phyloP scores from a whole-genome alignment of 345 rosid species.

The Eucalyptus urophylla region DNA sequence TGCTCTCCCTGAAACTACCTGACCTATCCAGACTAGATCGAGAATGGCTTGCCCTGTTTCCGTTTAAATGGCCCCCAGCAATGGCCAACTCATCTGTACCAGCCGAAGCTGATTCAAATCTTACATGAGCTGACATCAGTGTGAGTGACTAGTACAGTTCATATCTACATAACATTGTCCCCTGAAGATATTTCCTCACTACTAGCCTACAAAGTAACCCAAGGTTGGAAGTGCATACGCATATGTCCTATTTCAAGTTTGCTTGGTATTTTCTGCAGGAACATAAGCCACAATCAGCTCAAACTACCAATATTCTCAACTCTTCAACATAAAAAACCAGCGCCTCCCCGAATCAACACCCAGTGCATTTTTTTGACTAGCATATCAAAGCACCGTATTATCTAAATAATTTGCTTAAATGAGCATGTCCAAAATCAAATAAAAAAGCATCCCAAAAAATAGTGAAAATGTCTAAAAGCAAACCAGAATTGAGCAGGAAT shows the following conservation, averaged over 20 bases:
- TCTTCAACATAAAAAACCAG: neutral
- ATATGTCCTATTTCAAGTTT: neutral
- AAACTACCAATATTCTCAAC: neutral
- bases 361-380: neutral
- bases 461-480: neutral
- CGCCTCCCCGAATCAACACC: neutral
- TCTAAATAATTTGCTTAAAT: neutral
- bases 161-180: neutral
- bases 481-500: neutral
- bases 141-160: neutral
- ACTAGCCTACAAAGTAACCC: neutral
- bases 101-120: slow-evolving; percentile 26
- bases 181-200: neutral
- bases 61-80: slow-evolving; percentile 25
- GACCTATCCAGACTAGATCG: slow-evolving; percentile 30
- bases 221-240: neutral
- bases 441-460: neutral
- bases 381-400: neutral
- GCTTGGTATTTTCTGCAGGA: neutral
- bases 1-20: slow-evolving; percentile 35
- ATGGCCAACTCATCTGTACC: slow-evolving; percentile 27
- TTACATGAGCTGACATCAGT: slow-evolving; percentile 31
- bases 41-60: slow-evolving; percentile 23
- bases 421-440: neutral
- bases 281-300: neutral